Conservation (phyloP, 345 rosid genomes). For the Citrus sinensis region DVS_A1.0 CM039163.1:51984501-51985000, state of each 20-base stretch:
- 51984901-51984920: slow-evolving; percentile 58
- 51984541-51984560: slow-evolving; percentile 24
- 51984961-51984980: slow-evolving; percentile 62
- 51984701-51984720: slow-evolving; percentile 87
- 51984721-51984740: slow-evolving; percentile 83
- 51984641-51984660: slow-evolving; percentile 85
- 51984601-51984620: slow-evolving; percentile 73
- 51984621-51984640: slow-evolving; percentile 77
- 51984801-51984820: slow-evolving; percentile 96
- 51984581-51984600: slow-evolving; percentile 28
- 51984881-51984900: slow-evolving; percentile 44
- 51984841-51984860: slow-evolving; percentile 66
- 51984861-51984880: slow-evolving; percentile 49
- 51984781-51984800: slow-evolving; percentile 93
- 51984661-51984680: slow-evolving; percentile 94
- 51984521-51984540: slow-evolving; percentile 75
- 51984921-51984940: slow-evolving; percentile 51
- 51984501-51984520: slow-evolving; percentile 96
- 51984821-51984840: slow-evolving; percentile 83
- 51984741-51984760: slow-evolving; percentile 71
- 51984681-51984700: slow-evolving; percentile 95
- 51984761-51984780: slow-evolving; percentile 76
- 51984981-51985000: slow-evolving; percentile 58
- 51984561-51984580: slow-evolving; percentile 27
- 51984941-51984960: slow-evolving; percentile 59